Evolutionary conservation across 1,139 yeast genomes (phyloP), one percentile per base, ranked within the genome.

Genomic region (Nakaseomyces uthaithaninus): DNA sequence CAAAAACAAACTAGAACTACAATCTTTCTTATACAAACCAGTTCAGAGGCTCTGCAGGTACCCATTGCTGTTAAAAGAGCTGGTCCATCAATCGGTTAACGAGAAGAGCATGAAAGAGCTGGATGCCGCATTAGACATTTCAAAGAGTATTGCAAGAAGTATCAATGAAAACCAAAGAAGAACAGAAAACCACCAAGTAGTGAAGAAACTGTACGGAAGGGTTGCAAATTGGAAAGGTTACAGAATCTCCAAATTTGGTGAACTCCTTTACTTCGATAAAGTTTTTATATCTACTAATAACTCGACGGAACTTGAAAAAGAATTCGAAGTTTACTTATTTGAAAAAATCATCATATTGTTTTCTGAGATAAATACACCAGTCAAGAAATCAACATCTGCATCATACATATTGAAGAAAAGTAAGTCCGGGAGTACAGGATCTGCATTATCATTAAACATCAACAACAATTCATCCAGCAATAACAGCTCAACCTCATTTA

Each of bases 211-310:
- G 35, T 71, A 74, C 41, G 83, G 77, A 31, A 72, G 91, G 45
- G 93, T 89, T 10, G 69, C 73, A 31, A 94, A 89, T 62, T 91
- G 98, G 98, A 76, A 89, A 52, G 97, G 96, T n/a, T 89, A 86
- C 62, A 79, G 79, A 48, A 67, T 84, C 40, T 72, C 71, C 45
- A 84, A 80, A 51, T 86, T 87, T 62, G 98, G 99, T 22, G 94
- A 84, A 45, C 70, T 91, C 42, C 64, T 89, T 39, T 77, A 79
- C 56, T 85, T 80, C 54, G 94, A 91, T 40, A 67, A 71, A 27
- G 91, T 85, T 35, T 79, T 80, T 2, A 95, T 91, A 11, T 64
- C 69, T 1, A 64, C 66, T 18, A 55, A 51, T 40, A 63, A 63
- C 35, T 49, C 60, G 2, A 49, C 74, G 36, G 93, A 86, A 34